A percentile compares a stretch with the other conserved stretches of the same genome.
Evolutionary conservation across 2,329 filamentous ascomycete species (phyloP).

Genomic region (Fusarium neocosmosporiellum): DNA sequence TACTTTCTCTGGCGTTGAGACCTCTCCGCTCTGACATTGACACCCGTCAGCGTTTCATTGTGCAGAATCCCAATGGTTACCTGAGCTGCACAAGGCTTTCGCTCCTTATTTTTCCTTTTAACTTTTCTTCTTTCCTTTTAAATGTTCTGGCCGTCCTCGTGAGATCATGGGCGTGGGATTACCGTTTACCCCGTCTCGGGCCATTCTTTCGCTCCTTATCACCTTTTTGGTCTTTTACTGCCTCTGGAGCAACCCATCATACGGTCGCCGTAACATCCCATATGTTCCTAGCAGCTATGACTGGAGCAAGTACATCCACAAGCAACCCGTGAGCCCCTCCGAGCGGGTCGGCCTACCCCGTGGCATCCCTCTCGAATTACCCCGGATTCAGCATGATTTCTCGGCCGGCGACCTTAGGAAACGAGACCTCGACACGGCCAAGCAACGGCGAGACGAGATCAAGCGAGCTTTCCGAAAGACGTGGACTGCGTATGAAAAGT

Average conservation of each 20-base stretch:
- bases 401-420: conserved; percentile 22
- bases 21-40: not conserved
- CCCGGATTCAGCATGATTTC: conserved; percentile 38
- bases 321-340: conserved; percentile 16
- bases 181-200: conserved; percentile 34
- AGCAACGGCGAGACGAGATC: conserved; percentile 51
- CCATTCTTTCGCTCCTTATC: conserved; percentile 30
- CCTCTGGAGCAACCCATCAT: conserved; percentile 23
- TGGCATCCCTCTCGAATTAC: conserved; percentile 24
- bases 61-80: conserved; percentile 22
- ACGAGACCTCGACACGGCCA: conserved; percentile 6
- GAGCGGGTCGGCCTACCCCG: conserved; percentile 23
- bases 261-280: conserved; percentile 10
- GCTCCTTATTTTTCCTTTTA: conserved; percentile 11
- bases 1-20: not conserved
- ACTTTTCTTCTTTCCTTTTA: not conserved
- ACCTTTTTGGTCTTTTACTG: conserved; percentile 21
- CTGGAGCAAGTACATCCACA: conserved; percentile 31
- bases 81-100: conserved; percentile 4
- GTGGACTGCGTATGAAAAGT: conserved; percentile 68
- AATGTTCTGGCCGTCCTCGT: not conserved
- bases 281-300: conserved; percentile 40
- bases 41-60: not conserved
- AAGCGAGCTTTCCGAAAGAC: conserved; percentile 61
- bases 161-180: conserved; percentile 37